These are phyloP conservation scores for Diaporthe australafricana DNA, from an alignment of 2,329 filamentous ascomycete genomes.

Conservation along the genomic window DNA sequence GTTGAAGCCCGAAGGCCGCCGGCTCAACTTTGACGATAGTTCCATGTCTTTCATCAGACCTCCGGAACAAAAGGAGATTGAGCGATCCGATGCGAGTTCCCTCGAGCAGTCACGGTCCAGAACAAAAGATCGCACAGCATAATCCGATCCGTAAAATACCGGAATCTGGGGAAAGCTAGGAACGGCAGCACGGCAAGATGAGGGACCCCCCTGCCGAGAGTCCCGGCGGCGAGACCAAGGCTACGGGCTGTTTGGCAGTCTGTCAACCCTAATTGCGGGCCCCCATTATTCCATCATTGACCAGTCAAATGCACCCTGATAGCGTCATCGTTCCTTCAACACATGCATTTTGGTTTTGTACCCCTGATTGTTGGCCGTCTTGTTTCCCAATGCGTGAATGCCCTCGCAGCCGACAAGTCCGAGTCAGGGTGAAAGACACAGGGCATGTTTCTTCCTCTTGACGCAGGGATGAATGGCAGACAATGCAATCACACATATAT, in stretches of 20 bases:
- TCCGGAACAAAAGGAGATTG: background rate
- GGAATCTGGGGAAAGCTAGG: slow-evolving; percentile 25
- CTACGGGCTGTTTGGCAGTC: background rate
- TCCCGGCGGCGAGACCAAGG: slow-evolving; percentile 19
- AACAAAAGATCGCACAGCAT: slow-evolving; percentile 9
- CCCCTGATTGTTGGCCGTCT: background rate
- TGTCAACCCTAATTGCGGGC: slow-evolving; percentile 8
- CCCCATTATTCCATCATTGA: background rate
- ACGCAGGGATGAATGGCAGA: background rate
- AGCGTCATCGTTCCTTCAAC: slow-evolving; percentile 16
- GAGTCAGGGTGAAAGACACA: slow-evolving; percentile 4
- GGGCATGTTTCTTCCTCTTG: background rate
- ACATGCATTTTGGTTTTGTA: background rate
- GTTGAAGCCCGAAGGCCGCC: slow-evolving; percentile 6
- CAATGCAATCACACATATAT: background rate
- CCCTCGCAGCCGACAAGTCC: slow-evolving; percentile 7
- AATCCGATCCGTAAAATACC: slow-evolving; percentile 20
- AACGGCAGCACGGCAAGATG: slow-evolving; percentile 4
- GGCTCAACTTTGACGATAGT: background rate
- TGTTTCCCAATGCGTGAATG: slow-evolving; percentile 8
- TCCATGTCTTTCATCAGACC: background rate
- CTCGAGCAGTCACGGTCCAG: background rate
- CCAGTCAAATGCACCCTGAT: background rate
- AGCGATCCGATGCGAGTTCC: background rate
- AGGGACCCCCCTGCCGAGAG: slow-evolving; percentile 20